Conservation (phyloP, 257 asterid species). For the Fraxinus pennsylvanica region DNA sequence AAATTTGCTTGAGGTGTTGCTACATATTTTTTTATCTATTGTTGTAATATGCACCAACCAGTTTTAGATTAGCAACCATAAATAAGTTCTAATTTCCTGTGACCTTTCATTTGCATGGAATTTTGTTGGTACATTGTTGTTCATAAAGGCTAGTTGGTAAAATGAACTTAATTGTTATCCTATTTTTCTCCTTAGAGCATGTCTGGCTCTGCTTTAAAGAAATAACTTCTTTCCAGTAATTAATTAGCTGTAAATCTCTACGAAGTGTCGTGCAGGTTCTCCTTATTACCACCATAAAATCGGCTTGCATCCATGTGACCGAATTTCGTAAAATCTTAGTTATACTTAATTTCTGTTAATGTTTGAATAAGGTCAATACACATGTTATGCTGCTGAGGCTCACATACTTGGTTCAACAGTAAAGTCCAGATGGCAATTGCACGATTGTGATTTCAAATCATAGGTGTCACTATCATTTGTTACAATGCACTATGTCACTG, state of each 20-base stretch:
- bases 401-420: not conserved
- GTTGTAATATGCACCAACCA: not conserved
- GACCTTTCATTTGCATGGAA: not conserved
- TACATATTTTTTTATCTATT: not conserved
- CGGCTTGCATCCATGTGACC: not conserved
- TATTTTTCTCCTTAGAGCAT: not conserved
- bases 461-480: slow-evolving; percentile 12
- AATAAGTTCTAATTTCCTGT: not conserved
- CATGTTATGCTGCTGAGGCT: slow-evolving; percentile 6
- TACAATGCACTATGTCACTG: not conserved
- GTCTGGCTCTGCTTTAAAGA: not conserved
- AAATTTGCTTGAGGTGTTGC: not conserved
- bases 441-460: slow-evolving; percentile 3
- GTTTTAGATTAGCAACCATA: not conserved
- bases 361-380: not conserved
- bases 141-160: not conserved
- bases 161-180: slow-evolving; percentile 1
- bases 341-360: not conserved
- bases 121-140: not conserved
- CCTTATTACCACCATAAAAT: not conserved
- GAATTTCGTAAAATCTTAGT: not conserved
- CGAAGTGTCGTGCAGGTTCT: not conserved
- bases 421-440: slow-evolving; percentile 20
- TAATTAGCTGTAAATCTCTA: not conserved
- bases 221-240: not conserved